phyloP scores from a whole-genome alignment of 2,329 filamentous ascomycete genomes.

The Penicillium rolfsii region DNA sequence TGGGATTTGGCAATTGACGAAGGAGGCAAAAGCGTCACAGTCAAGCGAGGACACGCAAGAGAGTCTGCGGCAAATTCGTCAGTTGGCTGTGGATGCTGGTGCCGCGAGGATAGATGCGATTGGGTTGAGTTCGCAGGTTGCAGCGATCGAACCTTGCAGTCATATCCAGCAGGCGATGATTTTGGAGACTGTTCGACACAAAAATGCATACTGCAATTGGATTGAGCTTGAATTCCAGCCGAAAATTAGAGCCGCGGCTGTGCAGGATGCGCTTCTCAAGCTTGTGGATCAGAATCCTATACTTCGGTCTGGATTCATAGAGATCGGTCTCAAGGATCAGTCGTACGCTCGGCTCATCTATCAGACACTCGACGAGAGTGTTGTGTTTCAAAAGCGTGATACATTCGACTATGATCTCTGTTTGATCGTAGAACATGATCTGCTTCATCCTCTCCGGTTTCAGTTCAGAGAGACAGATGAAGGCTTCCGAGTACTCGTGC shows the following conservation, averaged over 20 bases:
- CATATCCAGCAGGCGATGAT: constrained; percentile 80
- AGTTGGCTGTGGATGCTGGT: constrained; percentile 30
- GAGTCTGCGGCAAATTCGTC: constrained; percentile 21
- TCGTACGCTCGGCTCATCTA: constrained; percentile 68
- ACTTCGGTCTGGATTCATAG: constrained; percentile 72
- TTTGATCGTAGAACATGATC: constrained; percentile 37
- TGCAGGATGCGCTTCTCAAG: constrained; percentile 55
- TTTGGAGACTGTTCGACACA: constrained; percentile 66
- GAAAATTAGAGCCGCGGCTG: constrained; percentile 37
- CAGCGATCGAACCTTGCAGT: constrained; percentile 62
- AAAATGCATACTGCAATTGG: constrained; percentile 75
- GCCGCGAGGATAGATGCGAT: constrained; percentile 50
- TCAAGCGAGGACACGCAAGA: constrained; percentile 26
- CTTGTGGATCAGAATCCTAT: constrained; percentile 64
- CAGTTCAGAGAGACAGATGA: constrained; percentile 51
- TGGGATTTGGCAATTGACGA: constrained; percentile 40
- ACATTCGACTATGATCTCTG: constrained; percentile 46
- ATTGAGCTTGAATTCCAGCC: constrained; percentile 64
- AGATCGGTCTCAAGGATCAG: constrained; percentile 49
- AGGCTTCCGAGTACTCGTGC: constrained; percentile 48
- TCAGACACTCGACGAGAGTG: constrained; percentile 51
- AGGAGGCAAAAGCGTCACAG: constrained; percentile 22
- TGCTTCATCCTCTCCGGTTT: constrained; percentile 65
- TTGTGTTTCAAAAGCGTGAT: constrained; percentile 53
- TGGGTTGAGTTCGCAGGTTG: constrained; percentile 24